A percentile compares a stretch with the other conserved stretches of the same genome.
These are phyloP conservation scores for Yarrowia galli DNA, from an alignment of 1,139 yeast genomes.

Conservation along the genomic window DNA sequence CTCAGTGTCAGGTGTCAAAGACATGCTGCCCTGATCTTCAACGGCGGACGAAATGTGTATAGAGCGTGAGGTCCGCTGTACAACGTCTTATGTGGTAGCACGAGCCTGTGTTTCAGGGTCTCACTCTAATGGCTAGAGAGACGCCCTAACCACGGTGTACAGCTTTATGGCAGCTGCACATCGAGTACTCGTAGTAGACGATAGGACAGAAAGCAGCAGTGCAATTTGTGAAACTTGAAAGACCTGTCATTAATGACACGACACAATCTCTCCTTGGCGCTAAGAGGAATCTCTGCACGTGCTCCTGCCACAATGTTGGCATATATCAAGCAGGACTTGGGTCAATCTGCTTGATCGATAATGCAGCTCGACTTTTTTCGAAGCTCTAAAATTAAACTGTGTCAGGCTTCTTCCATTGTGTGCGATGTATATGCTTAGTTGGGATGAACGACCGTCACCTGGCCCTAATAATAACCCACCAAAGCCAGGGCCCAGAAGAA, in stretches of 20 bases:
- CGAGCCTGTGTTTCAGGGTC: background rate
- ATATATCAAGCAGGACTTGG: background rate
- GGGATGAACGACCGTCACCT: background rate
- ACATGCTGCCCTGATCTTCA: background rate
- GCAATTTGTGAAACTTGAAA: no score
- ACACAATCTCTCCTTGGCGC: background rate
- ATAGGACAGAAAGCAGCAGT: no score
- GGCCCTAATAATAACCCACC: background rate
- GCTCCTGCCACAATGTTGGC: background rate
- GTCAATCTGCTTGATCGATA: slow-evolving; percentile 3
- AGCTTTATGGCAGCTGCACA: no score
- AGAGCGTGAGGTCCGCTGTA: background rate
- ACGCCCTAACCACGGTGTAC: no score
- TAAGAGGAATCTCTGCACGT: background rate
- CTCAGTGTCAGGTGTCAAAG: background rate
- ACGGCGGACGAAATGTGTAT: no score
- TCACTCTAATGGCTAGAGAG: no score
- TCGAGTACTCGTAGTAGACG: no score
- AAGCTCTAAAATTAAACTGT: slow-evolving; percentile 10
- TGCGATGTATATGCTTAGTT: background rate
- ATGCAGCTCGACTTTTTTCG: slow-evolving; percentile 10
- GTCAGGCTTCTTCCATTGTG: slow-evolving; percentile 22
- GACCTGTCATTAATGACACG: background rate
- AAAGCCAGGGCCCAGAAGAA: background rate
- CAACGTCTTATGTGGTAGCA: no score